phyloP scores from a whole-genome alignment of 73 alveolate species.

The Paramecium octaurelia region DNA sequence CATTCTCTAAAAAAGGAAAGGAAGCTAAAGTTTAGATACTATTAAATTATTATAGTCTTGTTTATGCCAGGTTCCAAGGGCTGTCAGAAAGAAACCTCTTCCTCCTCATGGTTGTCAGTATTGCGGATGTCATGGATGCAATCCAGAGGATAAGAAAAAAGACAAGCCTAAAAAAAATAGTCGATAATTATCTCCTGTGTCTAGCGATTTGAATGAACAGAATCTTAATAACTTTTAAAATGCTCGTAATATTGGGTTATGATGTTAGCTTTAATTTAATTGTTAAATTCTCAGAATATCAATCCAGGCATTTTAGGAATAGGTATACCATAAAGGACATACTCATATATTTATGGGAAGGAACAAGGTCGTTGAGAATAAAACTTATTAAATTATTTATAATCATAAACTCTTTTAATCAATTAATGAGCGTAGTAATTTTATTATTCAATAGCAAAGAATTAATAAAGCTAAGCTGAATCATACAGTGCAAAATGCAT shows the following conservation, averaged over 20 bases:
- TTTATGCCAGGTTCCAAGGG: conserved; percentile 85
- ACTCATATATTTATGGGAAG: conserved; percentile 41
- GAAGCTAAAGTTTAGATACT: conserved; percentile 42
- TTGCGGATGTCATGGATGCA: conserved; percentile 91
- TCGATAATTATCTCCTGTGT: conserved; percentile 13
- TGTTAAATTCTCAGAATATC: background rate
- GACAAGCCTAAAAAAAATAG: conserved; percentile 56
- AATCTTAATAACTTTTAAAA: conserved; percentile 18
- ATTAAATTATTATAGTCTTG: conserved; percentile 63
- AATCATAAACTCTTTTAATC: background rate
- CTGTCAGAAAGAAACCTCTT: conserved; percentile 75
- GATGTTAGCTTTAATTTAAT: background rate
- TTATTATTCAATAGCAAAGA: background rate
- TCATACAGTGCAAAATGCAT: background rate
- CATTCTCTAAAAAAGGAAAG: conserved; percentile 84
- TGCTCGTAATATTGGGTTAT: background rate
- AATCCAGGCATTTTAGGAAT: conserved; percentile 33
- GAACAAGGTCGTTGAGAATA: conserved; percentile 26
- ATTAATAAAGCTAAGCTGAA: background rate
- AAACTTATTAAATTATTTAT: background rate
- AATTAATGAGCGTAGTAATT: background rate
- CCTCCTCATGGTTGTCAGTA: conserved; percentile 85
- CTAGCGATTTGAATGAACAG: conserved; percentile 35
- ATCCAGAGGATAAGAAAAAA: conserved; percentile 85
- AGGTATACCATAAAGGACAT: conserved; percentile 49